Conservation (phyloP, 805 yeast species). For the Yamadazyma paraphyllophila region DNA sequence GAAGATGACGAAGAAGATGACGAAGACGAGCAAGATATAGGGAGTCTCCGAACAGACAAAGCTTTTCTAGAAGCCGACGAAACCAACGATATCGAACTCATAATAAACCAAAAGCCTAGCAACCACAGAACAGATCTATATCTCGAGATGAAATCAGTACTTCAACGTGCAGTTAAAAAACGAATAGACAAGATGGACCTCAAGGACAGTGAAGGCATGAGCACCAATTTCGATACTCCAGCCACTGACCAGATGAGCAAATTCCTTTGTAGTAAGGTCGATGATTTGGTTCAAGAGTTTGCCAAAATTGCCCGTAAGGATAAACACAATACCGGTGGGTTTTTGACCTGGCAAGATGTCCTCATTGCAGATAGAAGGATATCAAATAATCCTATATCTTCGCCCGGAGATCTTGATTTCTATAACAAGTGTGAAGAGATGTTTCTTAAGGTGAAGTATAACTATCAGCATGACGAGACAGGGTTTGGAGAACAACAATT, state of each 20-base stretch:
- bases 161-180: constrained; percentile 8
- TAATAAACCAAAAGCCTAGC: constrained; percentile 3
- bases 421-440: constrained; percentile 25
- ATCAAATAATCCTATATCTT: constrained; percentile 7
- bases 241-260: constrained; percentile 6
- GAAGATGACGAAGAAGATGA: constrained; percentile 16
- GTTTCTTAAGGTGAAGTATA: constrained; percentile 24
- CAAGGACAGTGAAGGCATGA: constrained; percentile 4
- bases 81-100: constrained; percentile 2
- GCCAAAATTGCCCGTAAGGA: constrained; percentile 5
- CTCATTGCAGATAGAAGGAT: constrained; percentile 21
- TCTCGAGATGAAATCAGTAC: constrained; percentile 14
- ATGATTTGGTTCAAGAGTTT: constrained; percentile 5
- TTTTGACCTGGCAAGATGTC: constrained; percentile 29
- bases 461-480: constrained; percentile 27
- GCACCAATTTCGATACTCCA: neutral
- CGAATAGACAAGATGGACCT: constrained; percentile 3
- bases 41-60: constrained; percentile 3
- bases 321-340: constrained; percentile 13
- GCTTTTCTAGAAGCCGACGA: neutral
- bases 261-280: constrained; percentile 6
- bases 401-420: constrained; percentile 2
- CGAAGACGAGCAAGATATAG: constrained; percentile 7
- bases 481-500: constrained; percentile 11
- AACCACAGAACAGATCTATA: constrained; percentile 10